Evolutionary conservation across 768 basidiomycete genomes (phyloP).

Genomic region (Leccinum aurantiacum): DNA sequence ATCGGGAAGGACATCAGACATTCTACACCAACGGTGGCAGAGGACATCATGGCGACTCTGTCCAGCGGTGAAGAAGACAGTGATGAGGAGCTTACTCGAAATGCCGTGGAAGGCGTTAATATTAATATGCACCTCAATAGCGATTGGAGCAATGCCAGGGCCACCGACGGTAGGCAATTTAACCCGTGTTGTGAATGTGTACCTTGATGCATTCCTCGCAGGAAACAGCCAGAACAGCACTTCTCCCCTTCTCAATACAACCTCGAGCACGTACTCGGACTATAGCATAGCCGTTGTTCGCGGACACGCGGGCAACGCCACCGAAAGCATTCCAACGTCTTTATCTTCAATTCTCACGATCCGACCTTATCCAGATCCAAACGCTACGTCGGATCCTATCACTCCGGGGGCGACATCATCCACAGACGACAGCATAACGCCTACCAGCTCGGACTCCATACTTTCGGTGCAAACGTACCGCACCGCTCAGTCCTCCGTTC

Average conservation of each 20-base stretch:
- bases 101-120: conserved; percentile 56
- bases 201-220: conserved; percentile 20
- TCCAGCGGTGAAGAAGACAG: conserved; percentile 59
- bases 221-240: conserved; percentile 44
- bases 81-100: conserved; percentile 55
- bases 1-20: conserved; percentile 58
- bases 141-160: conserved; percentile 41
- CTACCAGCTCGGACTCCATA: conserved; percentile 45
- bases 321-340: conserved; percentile 46
- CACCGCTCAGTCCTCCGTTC: conserved; percentile 52
- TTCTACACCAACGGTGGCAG: conserved; percentile 32
- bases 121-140: conserved; percentile 48
- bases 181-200: conserved; percentile 7
- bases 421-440: conserved; percentile 35
- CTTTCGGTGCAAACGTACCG: conserved; percentile 62
- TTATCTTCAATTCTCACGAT: conserved; percentile 76
- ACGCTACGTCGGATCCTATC: conserved; percentile 41
- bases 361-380: conserved; percentile 53
- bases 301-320: conserved; percentile 41
- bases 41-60: conserved; percentile 35
- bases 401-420: conserved; percentile 37
- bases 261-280: conserved; percentile 47
- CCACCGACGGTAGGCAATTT: conserved; percentile 32
- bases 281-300: conserved; percentile 74
- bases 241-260: conserved; percentile 54